Evolutionary conservation across 176 grass and related monocot genomes (phyloP).

Genomic region (Lolium perenne): DNA sequence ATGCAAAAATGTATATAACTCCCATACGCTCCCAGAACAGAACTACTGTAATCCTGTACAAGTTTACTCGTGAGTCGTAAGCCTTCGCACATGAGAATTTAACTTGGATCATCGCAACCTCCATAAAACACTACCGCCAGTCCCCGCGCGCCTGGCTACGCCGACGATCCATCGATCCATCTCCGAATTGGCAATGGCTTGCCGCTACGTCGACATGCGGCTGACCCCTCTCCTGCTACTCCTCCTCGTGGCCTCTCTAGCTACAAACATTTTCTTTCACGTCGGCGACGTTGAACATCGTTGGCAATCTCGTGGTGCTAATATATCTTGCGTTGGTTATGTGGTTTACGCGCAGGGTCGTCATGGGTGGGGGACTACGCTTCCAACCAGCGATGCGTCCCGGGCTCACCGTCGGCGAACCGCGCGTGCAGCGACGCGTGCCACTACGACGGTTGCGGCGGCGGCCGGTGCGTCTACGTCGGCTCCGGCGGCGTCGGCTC

Average conservation of each 20-base stretch:
- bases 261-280: background rate
- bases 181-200: background rate
- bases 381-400: constrained; percentile 17
- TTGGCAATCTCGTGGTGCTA: no score
- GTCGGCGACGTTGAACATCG: no score
- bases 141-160: no score
- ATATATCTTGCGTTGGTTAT: background rate
- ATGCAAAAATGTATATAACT: no score
- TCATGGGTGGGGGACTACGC: constrained; percentile 49
- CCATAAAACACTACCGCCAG: no score
- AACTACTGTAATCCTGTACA: no score
- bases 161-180: no score
- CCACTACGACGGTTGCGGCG: constrained; percentile 51
- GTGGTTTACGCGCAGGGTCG: constrained; percentile 13
- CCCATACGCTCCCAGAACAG: no score
- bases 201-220: background rate
- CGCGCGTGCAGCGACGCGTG: constrained; percentile 37
- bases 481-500: background rate
- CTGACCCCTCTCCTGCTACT: background rate
- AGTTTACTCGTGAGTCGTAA: no score
- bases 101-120: no score
- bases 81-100: no score
- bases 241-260: background rate
- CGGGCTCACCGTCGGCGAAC: no score
- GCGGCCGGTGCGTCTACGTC: constrained; percentile 48